Percentiles rank a stretch among this genome's conserved stretches.
These are phyloP conservation scores for Blastobotrys arbuscula DNA, from an alignment of 1,139 yeast species.

Conservation along the genomic window DNA sequence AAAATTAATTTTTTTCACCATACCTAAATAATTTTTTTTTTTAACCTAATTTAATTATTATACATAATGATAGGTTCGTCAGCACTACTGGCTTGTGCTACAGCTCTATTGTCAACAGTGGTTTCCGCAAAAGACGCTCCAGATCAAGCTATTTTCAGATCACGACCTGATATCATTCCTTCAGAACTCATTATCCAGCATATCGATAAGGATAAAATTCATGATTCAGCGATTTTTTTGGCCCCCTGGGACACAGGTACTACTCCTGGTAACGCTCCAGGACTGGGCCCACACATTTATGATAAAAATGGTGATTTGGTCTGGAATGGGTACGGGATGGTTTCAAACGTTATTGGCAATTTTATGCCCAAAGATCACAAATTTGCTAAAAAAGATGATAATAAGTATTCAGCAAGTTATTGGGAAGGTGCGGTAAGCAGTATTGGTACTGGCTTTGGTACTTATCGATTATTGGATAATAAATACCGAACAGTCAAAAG, in stretches of 20 bases:
- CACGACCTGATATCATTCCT: conserved; percentile 18
- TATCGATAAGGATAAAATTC: conserved; percentile 6
- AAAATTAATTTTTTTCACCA: not conserved
- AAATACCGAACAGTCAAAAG: conserved; percentile 12
- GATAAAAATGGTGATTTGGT: conserved; percentile 15
- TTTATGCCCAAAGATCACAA: conserved; percentile 15
- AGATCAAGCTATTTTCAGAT: conserved; percentile 6
- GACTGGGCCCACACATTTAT: conserved; percentile 18
- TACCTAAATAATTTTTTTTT: not conserved
- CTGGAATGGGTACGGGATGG: conserved; percentile 18
- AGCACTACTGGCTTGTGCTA: not conserved
- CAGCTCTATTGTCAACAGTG: not conserved
- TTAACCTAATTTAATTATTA: not conserved
- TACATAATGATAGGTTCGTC: not conserved
- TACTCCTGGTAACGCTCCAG: conserved; percentile 9
- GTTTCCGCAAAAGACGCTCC: not conserved
- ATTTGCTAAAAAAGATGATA: conserved; percentile 4
- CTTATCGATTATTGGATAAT: conserved; percentile 14
- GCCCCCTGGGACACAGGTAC: conserved; percentile 16
- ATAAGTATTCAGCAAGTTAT: conserved; percentile 9
- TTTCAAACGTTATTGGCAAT: conserved; percentile 13
- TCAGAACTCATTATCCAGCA: conserved; percentile 14
- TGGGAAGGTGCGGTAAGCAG: conserved; percentile 16
- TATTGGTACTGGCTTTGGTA: conserved; percentile 17
- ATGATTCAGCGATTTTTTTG: conserved; percentile 12